phyloP scores from a whole-genome alignment of 179 eudicot species.

The Carnegiea gigantea region DNA sequence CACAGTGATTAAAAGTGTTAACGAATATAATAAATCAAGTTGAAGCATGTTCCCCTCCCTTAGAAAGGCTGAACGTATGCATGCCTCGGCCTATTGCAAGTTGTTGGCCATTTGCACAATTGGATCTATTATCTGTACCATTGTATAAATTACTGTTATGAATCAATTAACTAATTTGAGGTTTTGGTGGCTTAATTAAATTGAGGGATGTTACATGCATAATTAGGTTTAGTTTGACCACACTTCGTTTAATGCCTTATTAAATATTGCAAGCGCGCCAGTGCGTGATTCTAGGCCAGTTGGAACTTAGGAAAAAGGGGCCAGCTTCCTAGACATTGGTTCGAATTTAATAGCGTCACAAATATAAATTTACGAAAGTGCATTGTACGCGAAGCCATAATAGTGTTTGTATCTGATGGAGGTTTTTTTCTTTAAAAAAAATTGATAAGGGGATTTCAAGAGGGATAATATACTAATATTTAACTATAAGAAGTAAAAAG shows the following conservation, averaged over 20 bases:
- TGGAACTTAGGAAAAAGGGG: too few relatives aligned
- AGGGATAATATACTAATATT: too few relatives aligned
- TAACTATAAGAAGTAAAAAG: too few relatives aligned
- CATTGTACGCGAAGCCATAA: too few relatives aligned
- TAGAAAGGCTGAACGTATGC: neutral
- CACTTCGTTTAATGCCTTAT: constrained; percentile 22
- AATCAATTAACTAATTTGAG: neutral
- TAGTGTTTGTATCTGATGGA: too few relatives aligned
- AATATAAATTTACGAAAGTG: too few relatives aligned
- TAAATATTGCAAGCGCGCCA: too few relatives aligned
- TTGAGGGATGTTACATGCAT: constrained; percentile 4
- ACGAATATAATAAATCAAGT: neutral
- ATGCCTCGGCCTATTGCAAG: neutral
- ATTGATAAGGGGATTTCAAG: too few relatives aligned
- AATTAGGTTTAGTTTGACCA: constrained; percentile 27
- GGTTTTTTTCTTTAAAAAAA: too few relatives aligned
- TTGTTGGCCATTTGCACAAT: neutral
- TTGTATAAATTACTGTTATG: neutral
- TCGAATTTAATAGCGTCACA: too few relatives aligned
- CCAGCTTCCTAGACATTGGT: too few relatives aligned
- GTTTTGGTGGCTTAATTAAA: neutral
- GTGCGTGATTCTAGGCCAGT: too few relatives aligned
- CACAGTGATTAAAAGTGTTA: neutral
- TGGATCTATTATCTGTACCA: neutral
- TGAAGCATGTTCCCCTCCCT: neutral